A percentile compares a stretch with the other conserved stretches of the same genome.
phyloP scores from a whole-genome alignment of 129 eudicot species.

The Flaveria sonorensis region DNA sequence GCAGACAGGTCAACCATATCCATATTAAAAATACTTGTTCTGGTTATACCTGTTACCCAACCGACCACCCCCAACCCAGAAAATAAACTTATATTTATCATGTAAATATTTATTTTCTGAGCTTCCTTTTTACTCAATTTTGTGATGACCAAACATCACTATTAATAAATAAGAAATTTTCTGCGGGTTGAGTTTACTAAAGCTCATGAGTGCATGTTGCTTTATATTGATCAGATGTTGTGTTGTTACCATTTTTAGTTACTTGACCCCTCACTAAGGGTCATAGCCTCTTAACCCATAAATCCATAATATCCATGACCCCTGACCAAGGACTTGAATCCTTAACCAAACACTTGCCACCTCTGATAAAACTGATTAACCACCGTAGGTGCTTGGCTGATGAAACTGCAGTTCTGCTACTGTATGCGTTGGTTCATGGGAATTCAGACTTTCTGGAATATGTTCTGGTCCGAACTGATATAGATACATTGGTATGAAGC shows the following conservation, averaged over 20 bases:
- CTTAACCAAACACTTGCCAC: neutral
- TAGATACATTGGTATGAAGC: slow-evolving; percentile 88
- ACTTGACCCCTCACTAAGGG: neutral
- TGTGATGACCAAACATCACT: slow-evolving; percentile 3
- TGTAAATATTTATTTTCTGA: neutral
- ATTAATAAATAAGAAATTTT: neutral
- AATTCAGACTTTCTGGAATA: slow-evolving; percentile 89
- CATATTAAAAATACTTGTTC: neutral
- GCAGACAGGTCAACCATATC: neutral
- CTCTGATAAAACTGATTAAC: slow-evolving; percentile 31
- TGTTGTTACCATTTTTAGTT: slow-evolving; percentile 14
- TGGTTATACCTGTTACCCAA: neutral
- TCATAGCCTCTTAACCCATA: neutral
- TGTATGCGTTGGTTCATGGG: slow-evolving; percentile 86
- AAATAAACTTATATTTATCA: neutral
- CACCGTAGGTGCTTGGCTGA: slow-evolving; percentile 80
- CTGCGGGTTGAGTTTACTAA: neutral
- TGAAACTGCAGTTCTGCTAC: slow-evolving; percentile 82
- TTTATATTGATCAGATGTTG: slow-evolving; percentile 14
- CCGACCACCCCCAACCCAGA: neutral
- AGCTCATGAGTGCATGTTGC: neutral
- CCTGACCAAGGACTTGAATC: neutral
- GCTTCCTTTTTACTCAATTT: neutral
- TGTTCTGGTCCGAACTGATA: slow-evolving; percentile 92
- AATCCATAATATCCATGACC: neutral